Evolutionary conservation across 2,329 filamentous ascomycete genomes (phyloP).

Genomic region (Diatrype stigma): DNA sequence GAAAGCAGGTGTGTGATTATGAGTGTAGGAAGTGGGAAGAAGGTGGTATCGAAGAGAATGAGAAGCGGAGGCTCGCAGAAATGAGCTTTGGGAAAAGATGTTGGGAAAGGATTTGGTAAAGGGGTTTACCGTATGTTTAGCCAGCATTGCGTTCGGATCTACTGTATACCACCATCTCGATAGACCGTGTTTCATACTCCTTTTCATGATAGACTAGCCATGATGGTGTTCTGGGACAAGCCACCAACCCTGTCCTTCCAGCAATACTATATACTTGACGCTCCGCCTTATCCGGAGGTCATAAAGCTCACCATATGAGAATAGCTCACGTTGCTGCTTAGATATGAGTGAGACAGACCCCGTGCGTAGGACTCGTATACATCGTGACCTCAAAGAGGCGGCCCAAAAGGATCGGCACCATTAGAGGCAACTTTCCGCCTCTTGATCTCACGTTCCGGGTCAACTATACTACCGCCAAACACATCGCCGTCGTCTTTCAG

Average conservation of each 20-base stretch:
- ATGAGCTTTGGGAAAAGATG: conserved; percentile 32
- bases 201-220: background rate
- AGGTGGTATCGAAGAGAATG: conserved; percentile 42
- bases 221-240: too few relatives aligned
- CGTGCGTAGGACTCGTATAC: background rate
- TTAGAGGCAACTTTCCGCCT: conserved; percentile 29
- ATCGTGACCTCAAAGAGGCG: conserved; percentile 17
- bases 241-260: too few relatives aligned
- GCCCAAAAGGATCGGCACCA: conserved; percentile 22
- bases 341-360: background rate
- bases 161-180: background rate
- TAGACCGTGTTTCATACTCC: background rate
- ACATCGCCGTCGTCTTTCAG: conserved; percentile 42
- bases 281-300: too few relatives aligned
- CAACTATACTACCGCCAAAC: conserved; percentile 36
- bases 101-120: conserved; percentile 38
- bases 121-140: background rate
- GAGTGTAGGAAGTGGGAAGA: conserved; percentile 41
- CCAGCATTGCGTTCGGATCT: background rate
- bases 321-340: too few relatives aligned
- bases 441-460: conserved; percentile 31
- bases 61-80: conserved; percentile 29
- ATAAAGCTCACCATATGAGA: too few relatives aligned
- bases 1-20: conserved; percentile 62
- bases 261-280: too few relatives aligned